phyloP scores from a whole-genome alignment of 768 basidiomycete species.

The Royoungia palumana region DNA sequence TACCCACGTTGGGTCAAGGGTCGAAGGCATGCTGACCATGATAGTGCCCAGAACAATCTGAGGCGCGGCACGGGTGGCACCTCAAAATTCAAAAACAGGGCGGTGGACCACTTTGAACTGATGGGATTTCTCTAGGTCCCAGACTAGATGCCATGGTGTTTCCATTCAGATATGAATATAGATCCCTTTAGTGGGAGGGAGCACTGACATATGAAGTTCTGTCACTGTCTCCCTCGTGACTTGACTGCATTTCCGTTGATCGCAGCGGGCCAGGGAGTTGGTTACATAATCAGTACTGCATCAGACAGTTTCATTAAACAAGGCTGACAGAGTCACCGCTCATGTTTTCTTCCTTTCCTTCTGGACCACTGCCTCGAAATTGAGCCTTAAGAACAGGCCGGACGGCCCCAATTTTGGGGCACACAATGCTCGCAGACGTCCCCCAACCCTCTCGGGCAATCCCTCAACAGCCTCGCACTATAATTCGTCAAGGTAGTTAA shows the following conservation, averaged over 20 bases:
- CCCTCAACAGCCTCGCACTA: conserved; percentile 14
- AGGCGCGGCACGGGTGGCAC: too few relatives aligned
- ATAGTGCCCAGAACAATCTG: background rate
- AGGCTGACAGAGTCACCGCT: conserved; percentile 14
- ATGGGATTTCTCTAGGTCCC: background rate
- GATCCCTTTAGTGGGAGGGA: too few relatives aligned
- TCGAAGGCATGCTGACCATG: conserved; percentile 34
- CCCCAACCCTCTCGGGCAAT: conserved; percentile 20
- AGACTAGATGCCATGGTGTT: background rate
- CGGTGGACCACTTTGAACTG: background rate
- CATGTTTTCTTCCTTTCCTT: conserved; percentile 21
- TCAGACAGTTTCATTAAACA: conserved; percentile 19
- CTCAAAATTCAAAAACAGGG: too few relatives aligned
- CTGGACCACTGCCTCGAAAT: conserved; percentile 22
- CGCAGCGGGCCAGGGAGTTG: background rate
- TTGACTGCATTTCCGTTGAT: too few relatives aligned
- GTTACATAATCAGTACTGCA: conserved; percentile 27
- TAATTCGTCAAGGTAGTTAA: conserved; percentile 18
- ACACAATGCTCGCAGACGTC: conserved; percentile 21
- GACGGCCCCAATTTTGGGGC: conserved; percentile 16
- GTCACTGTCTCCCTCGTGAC: too few relatives aligned
- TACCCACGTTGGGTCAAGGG: conserved; percentile 23
- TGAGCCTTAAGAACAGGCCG: conserved; percentile 31
- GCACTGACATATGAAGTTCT: too few relatives aligned
- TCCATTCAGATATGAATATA: background rate